Base-by-base conservation (phyloP, 345 rosid genomes). In the Reutealis trisperma region DNA sequence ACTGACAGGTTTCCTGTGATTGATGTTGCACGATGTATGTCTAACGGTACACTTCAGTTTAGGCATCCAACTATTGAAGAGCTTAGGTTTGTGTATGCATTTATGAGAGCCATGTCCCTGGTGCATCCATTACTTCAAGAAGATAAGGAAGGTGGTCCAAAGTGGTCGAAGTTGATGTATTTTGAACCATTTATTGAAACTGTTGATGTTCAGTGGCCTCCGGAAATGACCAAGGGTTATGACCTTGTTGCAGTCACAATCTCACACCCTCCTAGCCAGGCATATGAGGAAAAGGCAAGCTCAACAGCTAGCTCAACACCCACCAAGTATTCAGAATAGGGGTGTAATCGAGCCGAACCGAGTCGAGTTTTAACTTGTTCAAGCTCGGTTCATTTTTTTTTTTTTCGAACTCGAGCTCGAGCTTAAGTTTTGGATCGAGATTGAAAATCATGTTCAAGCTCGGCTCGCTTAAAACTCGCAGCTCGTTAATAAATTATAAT, bases 131-230 rank as follows among this genome's bases (percentile, higher is more conserved):
- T 89, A 79, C 87, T 90, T 71, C 82, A 79, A 78, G 87, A 77
- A 55, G 91, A 86, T 74, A 89, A 83, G 59, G 85, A 82, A 42
- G 85, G 85, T 37, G 88, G 80, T 73, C 71, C 83, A 22, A 83
- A 85, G 65, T 81, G 79, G 84, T 78, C 90, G 19, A 87, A 82
- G 74, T 74, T 77, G 70, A 55, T 83, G 5, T 63, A 67, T 80
- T 91, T 91, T 79, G 89, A 75, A 16, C 90, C 90, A 25, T 86
- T 91, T 77, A 90, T 91, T 10, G 94, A 91, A 77, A 89, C 94
- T 30, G 93, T 89, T 63, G 95, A 91, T 73, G 84, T 91, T 70
- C 88, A 91, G 77, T 89, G 93, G 90, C 90, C 90, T 77, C 76
- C 75, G 34, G 93, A 88, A 80, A 87, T 88, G 93, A 83, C 70